Conservation (phyloP, 2,329 filamentous ascomycete species). For the Aspergillus texensis region DNA sequence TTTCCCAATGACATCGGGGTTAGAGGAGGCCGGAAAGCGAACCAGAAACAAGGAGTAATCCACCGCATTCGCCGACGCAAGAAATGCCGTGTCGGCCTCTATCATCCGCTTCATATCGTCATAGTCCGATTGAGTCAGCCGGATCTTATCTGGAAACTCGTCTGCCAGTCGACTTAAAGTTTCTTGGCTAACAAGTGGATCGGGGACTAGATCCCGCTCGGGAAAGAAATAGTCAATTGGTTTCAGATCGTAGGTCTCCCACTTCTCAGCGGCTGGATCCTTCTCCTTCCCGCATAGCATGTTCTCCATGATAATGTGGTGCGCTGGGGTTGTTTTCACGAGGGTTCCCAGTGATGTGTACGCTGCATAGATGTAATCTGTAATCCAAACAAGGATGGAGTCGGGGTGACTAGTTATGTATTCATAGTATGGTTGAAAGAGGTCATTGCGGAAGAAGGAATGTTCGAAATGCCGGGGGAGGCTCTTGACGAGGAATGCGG, state of each 20-base stretch:
- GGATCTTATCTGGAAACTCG: conserved; percentile 67
- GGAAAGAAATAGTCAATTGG: conserved; percentile 76
- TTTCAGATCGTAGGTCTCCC: conserved; percentile 76
- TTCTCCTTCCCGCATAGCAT: conserved; percentile 63
- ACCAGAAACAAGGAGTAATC: conserved; percentile 77
- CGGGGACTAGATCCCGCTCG: conserved; percentile 69
- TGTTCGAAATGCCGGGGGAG: conserved; percentile 71
- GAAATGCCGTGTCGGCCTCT: conserved; percentile 63
- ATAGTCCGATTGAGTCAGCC: conserved; percentile 58
- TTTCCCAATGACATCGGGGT: conserved; percentile 34
- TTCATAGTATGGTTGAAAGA: conserved; percentile 65
- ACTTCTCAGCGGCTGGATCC: conserved; percentile 50
- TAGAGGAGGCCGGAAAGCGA: conserved; percentile 52
- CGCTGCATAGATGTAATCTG: conserved; percentile 65
- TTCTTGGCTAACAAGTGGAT: conserved; percentile 63
- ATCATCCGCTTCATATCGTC: conserved; percentile 59
- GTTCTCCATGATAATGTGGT: conserved; percentile 81
- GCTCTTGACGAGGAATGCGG: conserved; percentile 71
- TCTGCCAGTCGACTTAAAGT: conserved; percentile 69
- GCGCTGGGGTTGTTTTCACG: conserved; percentile 64
- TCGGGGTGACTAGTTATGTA: conserved; percentile 64
- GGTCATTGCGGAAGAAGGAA: conserved; percentile 67
- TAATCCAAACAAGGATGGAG: conserved; percentile 71
- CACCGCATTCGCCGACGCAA: conserved; percentile 66
- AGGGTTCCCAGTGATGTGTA: conserved; percentile 61